These are phyloP conservation scores for Ogataea zsoltii DNA, from an alignment of 805 yeast genomes.

Conservation along the genomic window DNA sequence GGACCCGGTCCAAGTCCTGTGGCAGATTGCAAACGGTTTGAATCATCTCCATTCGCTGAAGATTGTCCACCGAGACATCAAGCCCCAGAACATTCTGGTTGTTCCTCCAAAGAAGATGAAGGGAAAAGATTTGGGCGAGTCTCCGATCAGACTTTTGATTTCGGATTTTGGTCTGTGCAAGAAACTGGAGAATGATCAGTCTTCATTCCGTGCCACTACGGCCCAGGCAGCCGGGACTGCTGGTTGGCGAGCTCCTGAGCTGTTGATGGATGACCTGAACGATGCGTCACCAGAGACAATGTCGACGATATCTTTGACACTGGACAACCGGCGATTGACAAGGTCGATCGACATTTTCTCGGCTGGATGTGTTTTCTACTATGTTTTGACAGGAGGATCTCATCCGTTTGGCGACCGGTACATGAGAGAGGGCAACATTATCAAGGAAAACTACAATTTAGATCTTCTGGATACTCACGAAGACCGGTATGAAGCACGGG, in stretches of 20 bases:
- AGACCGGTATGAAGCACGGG: conserved; percentile 64
- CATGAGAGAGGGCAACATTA: conserved; percentile 83
- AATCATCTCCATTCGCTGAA: conserved; percentile 85
- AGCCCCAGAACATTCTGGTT: conserved; percentile 90
- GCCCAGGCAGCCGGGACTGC: conserved; percentile 95
- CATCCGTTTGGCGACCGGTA: conserved; percentile 98
- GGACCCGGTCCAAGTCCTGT: conserved; percentile 55
- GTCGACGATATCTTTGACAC: neutral
- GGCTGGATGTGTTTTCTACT: conserved; percentile 90
- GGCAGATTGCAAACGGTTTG: conserved; percentile 81
- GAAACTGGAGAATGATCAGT: conserved; percentile 86
- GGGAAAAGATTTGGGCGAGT: conserved; percentile 25
- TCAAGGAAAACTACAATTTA: conserved; percentile 60
- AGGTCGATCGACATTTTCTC: conserved; percentile 93
- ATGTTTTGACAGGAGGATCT: conserved; percentile 74
- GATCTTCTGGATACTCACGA: conserved; percentile 44
- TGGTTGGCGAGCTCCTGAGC: conserved; percentile 98
- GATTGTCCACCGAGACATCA: conserved; percentile 91
- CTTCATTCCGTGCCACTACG: conserved; percentile 89
- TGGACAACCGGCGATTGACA: conserved; percentile 60
- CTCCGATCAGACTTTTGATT: conserved; percentile 68
- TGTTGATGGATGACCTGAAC: conserved; percentile 46
- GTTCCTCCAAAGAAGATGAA: conserved; percentile 60
- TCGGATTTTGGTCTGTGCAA: conserved; percentile 97
- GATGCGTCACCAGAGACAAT: conserved; percentile 24